Base-by-base conservation (phyloP, 2,329 filamentous ascomycete genomes). In the Epichloe aotearoae region DNA sequence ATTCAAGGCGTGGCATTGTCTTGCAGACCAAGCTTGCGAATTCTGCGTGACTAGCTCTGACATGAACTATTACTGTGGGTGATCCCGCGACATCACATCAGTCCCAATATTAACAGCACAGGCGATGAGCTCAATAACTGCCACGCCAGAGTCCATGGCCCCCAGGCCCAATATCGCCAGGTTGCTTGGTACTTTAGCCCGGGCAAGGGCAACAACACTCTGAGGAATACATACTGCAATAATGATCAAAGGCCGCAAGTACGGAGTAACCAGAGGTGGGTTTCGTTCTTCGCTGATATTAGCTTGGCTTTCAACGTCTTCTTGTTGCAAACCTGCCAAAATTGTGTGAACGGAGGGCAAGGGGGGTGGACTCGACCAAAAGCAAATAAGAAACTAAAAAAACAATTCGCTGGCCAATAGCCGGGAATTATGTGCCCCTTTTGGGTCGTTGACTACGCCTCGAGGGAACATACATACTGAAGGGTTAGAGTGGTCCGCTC, bases 1-100 rank as follows among this genome's bases (percentile, higher is more conserved):
- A 23, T 23, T 26, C 39, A 36, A 33, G 30, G 33, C 38, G 41
- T 45, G 46, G 46, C 50, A 20, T 36, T 34, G 6, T 30, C 5
- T 30, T 3, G 30, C 20, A 38, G 36, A 23, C 44, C 14, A 23
- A 36, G 54, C 50, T 54, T 54, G 48, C 56, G 8, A 30, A 23
- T n/a, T 15, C 23, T 53, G 20, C 10, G 46, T 30, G 26, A 30
- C 26, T 30, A 4, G 26, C 26, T 30, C 26, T 30, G 8, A 30
- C 26, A 30, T 30, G 26, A 30, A 11, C 26, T 30, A n/a, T n/a
- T n/a, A 30, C 26, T 30, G 26, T 42, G 14, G 33, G 15, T 34
- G 44, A 33, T n/a, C 15, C 17, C 51, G 30, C 14, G 41, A 41
- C 30, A 33, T 15, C 14, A 41, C 30, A 33, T 15, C 14, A 15